A percentile compares a stretch with the other conserved stretches of the same genome.
phyloP scores from a whole-genome alignment of 2,329 filamentous ascomycete genomes.

The Diaporthe sp. region DNA sequence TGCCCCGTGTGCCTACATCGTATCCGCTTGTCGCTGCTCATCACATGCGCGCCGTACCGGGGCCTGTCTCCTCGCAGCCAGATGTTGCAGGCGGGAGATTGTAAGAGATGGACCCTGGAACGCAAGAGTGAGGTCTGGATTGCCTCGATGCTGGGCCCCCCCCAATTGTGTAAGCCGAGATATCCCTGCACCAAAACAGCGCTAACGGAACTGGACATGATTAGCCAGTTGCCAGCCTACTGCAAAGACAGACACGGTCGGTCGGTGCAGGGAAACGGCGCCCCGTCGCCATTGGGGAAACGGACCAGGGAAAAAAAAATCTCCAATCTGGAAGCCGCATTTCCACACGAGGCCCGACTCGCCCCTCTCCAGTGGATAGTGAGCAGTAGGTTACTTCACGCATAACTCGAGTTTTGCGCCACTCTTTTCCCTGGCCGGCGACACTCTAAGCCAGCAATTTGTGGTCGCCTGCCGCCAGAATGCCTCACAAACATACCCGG shows the following conservation, averaged over 20 bases:
- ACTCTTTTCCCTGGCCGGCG: neutral
- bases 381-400: neutral
- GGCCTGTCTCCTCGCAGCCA: neutral
- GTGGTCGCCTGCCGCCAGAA: conserved; percentile 48
- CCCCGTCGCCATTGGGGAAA: conserved; percentile 4
- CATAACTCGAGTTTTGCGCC: neutral
- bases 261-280: conserved; percentile 23
- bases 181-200: conserved; percentile 8
- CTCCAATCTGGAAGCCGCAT: conserved; percentile 28
- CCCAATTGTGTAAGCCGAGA: neutral
- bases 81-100: neutral
- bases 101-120: conserved; percentile 9
- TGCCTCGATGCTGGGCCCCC: conserved; percentile 5
- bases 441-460: neutral
- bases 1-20: neutral
- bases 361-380: conserved; percentile 14
- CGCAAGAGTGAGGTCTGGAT: neutral
- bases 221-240: neutral
- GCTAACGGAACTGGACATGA: conserved; percentile 7
- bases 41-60: neutral
- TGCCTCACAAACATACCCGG: conserved; percentile 91
- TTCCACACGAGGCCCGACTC: conserved; percentile 15
- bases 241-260: neutral
- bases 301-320: conserved; percentile 17
- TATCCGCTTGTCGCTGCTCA: neutral